Evolutionary conservation across 768 basidiomycete genomes (phyloP).

Genomic region (Pulveroboletus frians): DNA sequence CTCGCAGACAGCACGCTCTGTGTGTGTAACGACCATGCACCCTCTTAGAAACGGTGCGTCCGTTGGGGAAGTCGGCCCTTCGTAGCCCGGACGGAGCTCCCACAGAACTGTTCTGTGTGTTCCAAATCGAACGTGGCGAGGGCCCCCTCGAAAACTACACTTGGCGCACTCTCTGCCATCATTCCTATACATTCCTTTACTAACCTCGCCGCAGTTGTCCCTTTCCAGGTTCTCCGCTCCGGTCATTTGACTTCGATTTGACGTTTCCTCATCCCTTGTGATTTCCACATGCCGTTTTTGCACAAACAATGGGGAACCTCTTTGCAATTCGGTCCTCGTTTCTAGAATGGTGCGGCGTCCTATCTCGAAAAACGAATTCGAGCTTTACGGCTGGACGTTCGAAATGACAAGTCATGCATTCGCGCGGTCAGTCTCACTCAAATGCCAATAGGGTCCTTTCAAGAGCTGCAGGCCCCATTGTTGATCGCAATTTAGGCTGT

Average conservation of each 20-base stretch:
- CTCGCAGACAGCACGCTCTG: background rate
- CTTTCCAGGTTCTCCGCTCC: background rate
- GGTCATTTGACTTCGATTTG: background rate
- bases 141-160: background rate
- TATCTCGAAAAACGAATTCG: background rate
- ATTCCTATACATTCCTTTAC: background rate
- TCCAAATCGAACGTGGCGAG: slow-evolving; percentile 20
- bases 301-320: background rate
- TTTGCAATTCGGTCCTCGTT: slow-evolving; percentile 1
- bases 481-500: slow-evolving; percentile 15
- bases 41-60: background rate
- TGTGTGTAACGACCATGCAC: background rate
- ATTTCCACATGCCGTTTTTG: background rate
- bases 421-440: background rate
- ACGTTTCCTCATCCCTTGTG: background rate
- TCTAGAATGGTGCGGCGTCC: background rate
- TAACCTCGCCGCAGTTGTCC: slow-evolving; percentile 9
- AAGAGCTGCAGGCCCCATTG: background rate
- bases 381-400: background rate
- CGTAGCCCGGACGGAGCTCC: background rate
- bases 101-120: slow-evolving; percentile 5
- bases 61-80: background rate
- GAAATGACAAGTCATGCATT: background rate
- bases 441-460: background rate
- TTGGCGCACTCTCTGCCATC: too few relatives aligned